A percentile compares a stretch with the other conserved stretches of the same genome.
Conservation (phyloP, 768 basidiomycete species). For the Cystoderma amianthinum region DNA sequence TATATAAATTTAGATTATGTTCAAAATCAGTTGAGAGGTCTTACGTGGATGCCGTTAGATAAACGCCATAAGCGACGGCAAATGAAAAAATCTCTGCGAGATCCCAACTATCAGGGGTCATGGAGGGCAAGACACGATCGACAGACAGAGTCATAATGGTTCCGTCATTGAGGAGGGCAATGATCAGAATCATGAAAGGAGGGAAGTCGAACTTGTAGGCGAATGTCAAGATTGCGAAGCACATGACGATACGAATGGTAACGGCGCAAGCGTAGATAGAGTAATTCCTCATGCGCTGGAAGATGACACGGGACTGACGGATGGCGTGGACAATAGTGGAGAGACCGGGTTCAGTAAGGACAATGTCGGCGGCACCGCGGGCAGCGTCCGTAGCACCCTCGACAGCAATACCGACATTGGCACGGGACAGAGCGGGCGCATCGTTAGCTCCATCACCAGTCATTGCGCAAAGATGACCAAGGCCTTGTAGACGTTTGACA, state of each 20-base stretch:
- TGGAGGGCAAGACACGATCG: constrained; percentile 93
- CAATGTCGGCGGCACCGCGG: constrained; percentile 97
- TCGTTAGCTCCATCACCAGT: constrained; percentile 99
- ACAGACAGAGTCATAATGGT: constrained; percentile 98
- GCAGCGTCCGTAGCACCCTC: constrained; percentile 99
- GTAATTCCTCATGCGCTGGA: constrained; percentile 99
- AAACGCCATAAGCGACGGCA: constrained; percentile 92
- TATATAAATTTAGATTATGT: constrained; percentile 5
- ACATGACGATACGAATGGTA: constrained; percentile 98
- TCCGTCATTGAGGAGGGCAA: constrained; percentile 95
- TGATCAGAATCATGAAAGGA: constrained; percentile 98
- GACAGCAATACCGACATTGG: constrained; percentile 99
- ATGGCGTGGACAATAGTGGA: constrained; percentile 99
- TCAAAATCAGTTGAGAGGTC: constrained; percentile 16
- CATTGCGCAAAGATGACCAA: constrained; percentile 96
- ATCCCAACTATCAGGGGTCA: constrained; percentile 95
- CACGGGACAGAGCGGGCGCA: constrained; percentile 94
- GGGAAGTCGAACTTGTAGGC: constrained; percentile 98
- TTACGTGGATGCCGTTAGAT: constrained; percentile 87
- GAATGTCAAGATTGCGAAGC: constrained; percentile 93
- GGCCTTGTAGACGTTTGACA: constrained; percentile 94
- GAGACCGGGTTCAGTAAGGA: constrained; percentile 95
- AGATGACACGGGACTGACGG: constrained; percentile 96
- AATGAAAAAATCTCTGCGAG: constrained; percentile 93
- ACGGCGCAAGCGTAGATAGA: constrained; percentile 94